Conservation (phyloP, 768 basidiomycete species). For the Boletus coccyginus region DNA sequence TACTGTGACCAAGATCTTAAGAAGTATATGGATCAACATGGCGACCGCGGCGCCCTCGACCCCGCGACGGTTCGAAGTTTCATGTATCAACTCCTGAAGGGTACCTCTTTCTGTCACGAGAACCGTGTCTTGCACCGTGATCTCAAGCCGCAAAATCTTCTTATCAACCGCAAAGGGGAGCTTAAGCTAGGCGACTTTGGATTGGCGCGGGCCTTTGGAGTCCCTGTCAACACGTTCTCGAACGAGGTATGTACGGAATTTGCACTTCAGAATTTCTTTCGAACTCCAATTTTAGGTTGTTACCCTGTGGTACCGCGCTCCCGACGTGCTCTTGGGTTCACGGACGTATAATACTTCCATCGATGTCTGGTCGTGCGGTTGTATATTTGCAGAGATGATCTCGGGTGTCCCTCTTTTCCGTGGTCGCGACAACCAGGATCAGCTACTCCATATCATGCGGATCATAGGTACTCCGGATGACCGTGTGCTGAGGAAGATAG, state of each 20-base stretch:
- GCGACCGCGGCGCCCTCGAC: slow-evolving; percentile 92
- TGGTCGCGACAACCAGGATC: slow-evolving; percentile 96
- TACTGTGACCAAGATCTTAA: slow-evolving; percentile 98
- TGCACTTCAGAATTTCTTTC: background rate
- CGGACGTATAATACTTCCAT: slow-evolving; percentile 98
- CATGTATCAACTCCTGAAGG: slow-evolving; percentile 96
- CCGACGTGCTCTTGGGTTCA: slow-evolving; percentile 95
- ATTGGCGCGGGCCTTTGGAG: slow-evolving; percentile 94
- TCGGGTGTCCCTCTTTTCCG: slow-evolving; percentile 95
- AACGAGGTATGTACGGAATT: slow-evolving; percentile 64
- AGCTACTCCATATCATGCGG: slow-evolving; percentile 96
- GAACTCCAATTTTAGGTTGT: slow-evolving; percentile 67
- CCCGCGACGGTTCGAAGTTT: slow-evolving; percentile 88
- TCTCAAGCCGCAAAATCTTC: slow-evolving; percentile 96
- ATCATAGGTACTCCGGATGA: slow-evolving; percentile 96
- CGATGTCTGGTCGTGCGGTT: slow-evolving; percentile 98
- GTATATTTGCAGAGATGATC: slow-evolving; percentile 99
- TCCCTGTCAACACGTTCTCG: slow-evolving; percentile 98
- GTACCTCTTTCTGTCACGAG: slow-evolving; percentile 98
- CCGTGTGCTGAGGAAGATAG: slow-evolving; percentile 82
- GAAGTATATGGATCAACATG: slow-evolving; percentile 98
- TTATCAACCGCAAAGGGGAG: slow-evolving; percentile 97
- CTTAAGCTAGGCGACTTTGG: slow-evolving; percentile 98
- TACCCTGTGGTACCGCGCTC: slow-evolving; percentile 97
- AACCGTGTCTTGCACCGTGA: slow-evolving; percentile 97